phyloP scores from a whole-genome alignment of 2,329 filamentous ascomycete species.

The Ophiostoma ulmi region DNA sequence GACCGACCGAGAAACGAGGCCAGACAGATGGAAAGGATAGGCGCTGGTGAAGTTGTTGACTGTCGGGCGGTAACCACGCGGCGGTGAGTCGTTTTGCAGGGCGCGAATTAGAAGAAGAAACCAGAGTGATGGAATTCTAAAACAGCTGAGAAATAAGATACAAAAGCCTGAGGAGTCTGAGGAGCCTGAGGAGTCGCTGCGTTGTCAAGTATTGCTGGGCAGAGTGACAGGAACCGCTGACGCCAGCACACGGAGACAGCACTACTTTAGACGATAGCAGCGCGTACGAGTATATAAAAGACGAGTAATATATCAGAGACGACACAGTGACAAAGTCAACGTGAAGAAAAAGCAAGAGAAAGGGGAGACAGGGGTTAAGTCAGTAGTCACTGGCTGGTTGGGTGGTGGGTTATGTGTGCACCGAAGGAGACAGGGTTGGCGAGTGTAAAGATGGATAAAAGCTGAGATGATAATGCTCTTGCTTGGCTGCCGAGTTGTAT shows the following conservation, averaged over 20 bases:
- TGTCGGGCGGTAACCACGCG: not conserved
- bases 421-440: not conserved
- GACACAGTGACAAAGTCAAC: not conserved
- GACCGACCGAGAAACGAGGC: not conserved
- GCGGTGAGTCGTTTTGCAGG: not conserved
- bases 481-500: not conserved
- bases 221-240: not conserved
- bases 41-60: not conserved
- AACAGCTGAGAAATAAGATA: too few relatives aligned
- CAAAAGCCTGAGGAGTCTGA: not conserved
- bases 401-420: not conserved
- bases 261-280: not conserved
- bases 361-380: not conserved
- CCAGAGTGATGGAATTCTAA: too few relatives aligned
- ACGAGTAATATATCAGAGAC: not conserved
- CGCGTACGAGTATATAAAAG: not conserved
- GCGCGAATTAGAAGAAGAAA: not conserved
- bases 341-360: not conserved
- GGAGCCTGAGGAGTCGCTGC: not conserved
- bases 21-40: not conserved
- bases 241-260: not conserved
- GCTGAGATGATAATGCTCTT: not conserved
- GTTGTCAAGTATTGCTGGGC: not conserved
- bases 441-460: not conserved
- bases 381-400: not conserved